These are phyloP conservation scores for Trifolium fragiferum DNA, from an alignment of 306 rosid genomes.

Conservation along the genomic window DNA sequence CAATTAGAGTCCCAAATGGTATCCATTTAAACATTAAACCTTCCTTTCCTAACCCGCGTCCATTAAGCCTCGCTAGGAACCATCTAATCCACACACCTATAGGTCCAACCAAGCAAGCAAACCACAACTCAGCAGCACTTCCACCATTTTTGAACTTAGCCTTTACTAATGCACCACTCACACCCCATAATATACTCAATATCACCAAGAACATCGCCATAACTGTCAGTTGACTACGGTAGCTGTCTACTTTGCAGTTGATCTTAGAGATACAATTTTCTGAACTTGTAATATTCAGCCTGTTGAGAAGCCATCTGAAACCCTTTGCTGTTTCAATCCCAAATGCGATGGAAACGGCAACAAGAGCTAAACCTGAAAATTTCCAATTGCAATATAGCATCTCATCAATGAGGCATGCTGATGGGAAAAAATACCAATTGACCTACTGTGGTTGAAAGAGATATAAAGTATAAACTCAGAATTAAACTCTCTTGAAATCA, in stretches of 20 bases:
- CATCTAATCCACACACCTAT: constrained; percentile 87
- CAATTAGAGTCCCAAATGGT: constrained; percentile 83
- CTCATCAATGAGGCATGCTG: not conserved
- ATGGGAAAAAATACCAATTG: no score
- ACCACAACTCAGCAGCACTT: constrained; percentile 65
- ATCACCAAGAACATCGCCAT: constrained; percentile 54
- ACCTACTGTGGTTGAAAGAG: no score
- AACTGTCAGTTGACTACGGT: constrained; percentile 51
- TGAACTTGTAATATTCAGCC: constrained; percentile 34
- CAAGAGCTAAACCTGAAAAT: constrained; percentile 77
- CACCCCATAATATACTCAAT: constrained; percentile 61
- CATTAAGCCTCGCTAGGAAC: constrained; percentile 90
- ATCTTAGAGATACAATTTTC: no score
- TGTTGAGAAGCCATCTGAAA: constrained; percentile 60
- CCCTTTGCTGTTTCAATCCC: constrained; percentile 86
- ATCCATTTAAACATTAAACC: constrained; percentile 66
- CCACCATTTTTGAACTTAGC: constrained; percentile 55
- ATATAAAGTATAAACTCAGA: not conserved
- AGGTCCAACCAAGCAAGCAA: constrained; percentile 89
- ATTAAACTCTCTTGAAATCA: not conserved
- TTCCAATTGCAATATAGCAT: not conserved
- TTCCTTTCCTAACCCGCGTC: constrained; percentile 69
- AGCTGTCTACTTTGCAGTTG: constrained; percentile 56
- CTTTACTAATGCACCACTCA: constrained; percentile 52
- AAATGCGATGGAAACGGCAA: constrained; percentile 60